phyloP scores from a whole-genome alignment of 1,284 basidiomycete genomes.

The Ceratobasidium sp. region DNA sequence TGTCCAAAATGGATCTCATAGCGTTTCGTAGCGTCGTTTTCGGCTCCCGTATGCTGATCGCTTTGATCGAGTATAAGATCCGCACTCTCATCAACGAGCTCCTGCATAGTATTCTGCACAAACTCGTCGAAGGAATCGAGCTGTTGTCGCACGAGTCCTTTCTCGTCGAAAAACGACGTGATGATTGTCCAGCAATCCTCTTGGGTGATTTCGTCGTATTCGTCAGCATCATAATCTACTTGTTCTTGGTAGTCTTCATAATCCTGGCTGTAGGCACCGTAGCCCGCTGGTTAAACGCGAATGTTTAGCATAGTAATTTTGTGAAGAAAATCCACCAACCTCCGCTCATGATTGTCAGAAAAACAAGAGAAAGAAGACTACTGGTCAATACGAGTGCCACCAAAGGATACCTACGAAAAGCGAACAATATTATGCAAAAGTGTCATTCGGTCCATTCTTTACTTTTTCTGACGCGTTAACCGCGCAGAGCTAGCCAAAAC shows the following conservation, averaged over 20 bases:
- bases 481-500: background rate
- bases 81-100: constrained; percentile 94
- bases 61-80: constrained; percentile 96
- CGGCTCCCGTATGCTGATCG: constrained; percentile 91
- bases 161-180: constrained; percentile 95
- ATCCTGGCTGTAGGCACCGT: constrained; percentile 35
- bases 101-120: constrained; percentile 99
- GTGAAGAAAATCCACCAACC: background rate
- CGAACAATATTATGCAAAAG: background rate
- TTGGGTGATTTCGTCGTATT: constrained; percentile 82
- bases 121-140: constrained; percentile 99
- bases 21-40: constrained; percentile 74
- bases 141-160: constrained; percentile 97
- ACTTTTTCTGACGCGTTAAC: background rate
- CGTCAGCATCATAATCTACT: constrained; percentile 62
- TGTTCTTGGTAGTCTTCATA: constrained; percentile 46
- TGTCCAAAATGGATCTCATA: constrained; percentile 99
- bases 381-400: background rate
- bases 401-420: background rate
- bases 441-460: background rate
- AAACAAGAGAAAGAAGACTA: background rate
- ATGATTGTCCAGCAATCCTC: constrained; percentile 97
- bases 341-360: constrained; percentile 26
- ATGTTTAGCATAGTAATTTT: background rate
- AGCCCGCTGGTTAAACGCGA: constrained; percentile 18